These are phyloP conservation scores for Teratosphaeria destructans DNA, from an alignment of 2,329 filamentous ascomycete species.

Conservation along the genomic window DNA sequence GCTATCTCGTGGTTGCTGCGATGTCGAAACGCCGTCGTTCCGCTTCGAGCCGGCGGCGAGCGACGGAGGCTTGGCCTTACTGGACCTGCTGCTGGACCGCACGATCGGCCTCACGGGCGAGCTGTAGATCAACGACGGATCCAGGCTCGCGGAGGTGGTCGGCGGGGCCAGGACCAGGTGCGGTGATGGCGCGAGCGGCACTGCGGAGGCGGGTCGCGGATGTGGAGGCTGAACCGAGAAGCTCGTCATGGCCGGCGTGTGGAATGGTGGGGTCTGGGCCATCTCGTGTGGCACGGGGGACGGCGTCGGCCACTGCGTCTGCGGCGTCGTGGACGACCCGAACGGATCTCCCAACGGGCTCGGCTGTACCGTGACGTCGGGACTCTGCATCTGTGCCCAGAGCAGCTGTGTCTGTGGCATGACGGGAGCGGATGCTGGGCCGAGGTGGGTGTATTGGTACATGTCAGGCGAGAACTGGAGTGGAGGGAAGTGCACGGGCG, in stretches of 20 bases:
- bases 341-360: constrained; percentile 22
- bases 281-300: constrained; percentile 5
- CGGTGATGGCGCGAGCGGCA: background rate
- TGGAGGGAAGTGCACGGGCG: constrained; percentile 39
- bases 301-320: constrained; percentile 10
- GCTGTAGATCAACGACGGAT: constrained; percentile 36
- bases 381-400: constrained; percentile 18
- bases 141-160: constrained; percentile 30
- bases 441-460: constrained; percentile 42
- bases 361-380: constrained; percentile 4
- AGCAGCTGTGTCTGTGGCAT: constrained; percentile 45
- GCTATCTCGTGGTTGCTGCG: constrained; percentile 31
- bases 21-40: constrained; percentile 20
- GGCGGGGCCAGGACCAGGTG: constrained; percentile 2
- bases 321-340: constrained; percentile 10
- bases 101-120: constrained; percentile 19
- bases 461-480: constrained; percentile 50
- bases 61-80: constrained; percentile 1
- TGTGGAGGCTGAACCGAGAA: constrained; percentile 18
- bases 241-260: constrained; percentile 23
- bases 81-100: constrained; percentile 20
- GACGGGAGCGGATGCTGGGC: constrained; percentile 45
- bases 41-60: constrained; percentile 8
- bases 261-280: constrained; percentile 14
- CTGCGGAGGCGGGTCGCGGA: constrained; percentile 16